Conservation (phyloP, 768 basidiomycete species). For the Hypholoma sublateritium region DNA sequence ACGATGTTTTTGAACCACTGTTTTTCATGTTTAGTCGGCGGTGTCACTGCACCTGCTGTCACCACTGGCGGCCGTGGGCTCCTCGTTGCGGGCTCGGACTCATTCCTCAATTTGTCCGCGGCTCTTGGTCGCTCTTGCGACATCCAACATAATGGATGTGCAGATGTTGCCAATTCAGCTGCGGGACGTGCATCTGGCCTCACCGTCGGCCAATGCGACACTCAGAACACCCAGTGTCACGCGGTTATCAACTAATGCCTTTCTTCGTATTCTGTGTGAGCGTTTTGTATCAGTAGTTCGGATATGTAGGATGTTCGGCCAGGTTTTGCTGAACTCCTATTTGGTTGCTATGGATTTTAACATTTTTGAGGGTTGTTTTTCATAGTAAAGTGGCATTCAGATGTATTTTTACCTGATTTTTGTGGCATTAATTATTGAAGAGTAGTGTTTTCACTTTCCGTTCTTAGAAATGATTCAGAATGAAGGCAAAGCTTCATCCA, state of each 20-base stretch:
- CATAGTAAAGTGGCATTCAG: constrained; percentile 13
- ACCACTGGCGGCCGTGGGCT: constrained; percentile 48
- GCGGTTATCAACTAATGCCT: constrained; percentile 18
- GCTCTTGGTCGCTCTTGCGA: constrained; percentile 60
- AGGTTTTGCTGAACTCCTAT: constrained; percentile 12
- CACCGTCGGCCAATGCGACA: constrained; percentile 38
- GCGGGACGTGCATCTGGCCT: constrained; percentile 34
- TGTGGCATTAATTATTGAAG: constrained; percentile 19
- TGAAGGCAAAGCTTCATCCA: no score
- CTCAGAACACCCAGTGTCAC: constrained; percentile 33
- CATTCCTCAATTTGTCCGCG: constrained; percentile 46
- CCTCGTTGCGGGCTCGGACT: constrained; percentile 40
- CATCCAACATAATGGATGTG: constrained; percentile 56
- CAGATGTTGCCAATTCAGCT: constrained; percentile 48
- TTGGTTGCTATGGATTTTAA: neutral
- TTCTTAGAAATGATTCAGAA: no score
- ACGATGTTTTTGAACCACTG: neutral
- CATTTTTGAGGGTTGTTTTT: neutral
- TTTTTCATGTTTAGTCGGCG: constrained; percentile 36
- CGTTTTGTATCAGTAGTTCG: constrained; percentile 10
- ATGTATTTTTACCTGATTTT: constrained; percentile 19
- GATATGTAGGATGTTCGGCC: constrained; percentile 4
- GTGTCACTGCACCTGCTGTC: constrained; percentile 42
- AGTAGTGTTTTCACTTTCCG: constrained; percentile 18
- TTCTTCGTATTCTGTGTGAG: neutral